These are phyloP conservation scores for Penicillium glabrum DNA, from an alignment of 2,329 filamentous ascomycete species.

Conservation along the genomic window DNA sequence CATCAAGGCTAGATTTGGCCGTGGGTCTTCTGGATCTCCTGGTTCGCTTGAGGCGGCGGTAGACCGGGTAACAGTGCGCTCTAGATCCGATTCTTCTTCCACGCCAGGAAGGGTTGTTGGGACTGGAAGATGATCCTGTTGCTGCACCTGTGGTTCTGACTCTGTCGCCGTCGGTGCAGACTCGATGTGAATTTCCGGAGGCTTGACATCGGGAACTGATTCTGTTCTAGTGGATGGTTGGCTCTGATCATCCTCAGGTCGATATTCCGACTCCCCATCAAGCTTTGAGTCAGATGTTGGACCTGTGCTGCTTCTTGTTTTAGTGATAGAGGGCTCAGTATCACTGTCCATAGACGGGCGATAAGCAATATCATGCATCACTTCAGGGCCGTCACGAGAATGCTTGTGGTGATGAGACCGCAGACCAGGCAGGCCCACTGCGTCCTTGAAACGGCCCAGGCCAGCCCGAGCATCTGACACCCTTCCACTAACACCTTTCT, in stretches of 20 bases:
- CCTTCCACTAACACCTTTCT: conserved; percentile 76
- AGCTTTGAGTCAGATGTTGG: conserved; percentile 17
- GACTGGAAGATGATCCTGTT: conserved; percentile 7
- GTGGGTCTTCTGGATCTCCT: conserved; percentile 19
- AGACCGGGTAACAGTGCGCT: conserved; percentile 29
- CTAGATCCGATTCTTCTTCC: conserved; percentile 31
- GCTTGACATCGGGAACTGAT: conserved; percentile 16
- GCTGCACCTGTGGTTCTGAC: conserved; percentile 17
- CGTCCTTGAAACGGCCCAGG: conserved; percentile 81
- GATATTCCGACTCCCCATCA: conserved; percentile 18
- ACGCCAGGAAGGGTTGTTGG: conserved; percentile 16
- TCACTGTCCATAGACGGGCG: conserved; percentile 31
- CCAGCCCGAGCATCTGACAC: conserved; percentile 80
- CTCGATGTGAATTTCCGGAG: conserved; percentile 37
- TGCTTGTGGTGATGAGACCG: conserved; percentile 43
- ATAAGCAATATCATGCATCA: conserved; percentile 30
- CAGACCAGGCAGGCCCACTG: conserved; percentile 58
- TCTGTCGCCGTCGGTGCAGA: conserved; percentile 21
- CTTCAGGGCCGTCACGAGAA: conserved; percentile 35
- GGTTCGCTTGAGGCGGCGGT: conserved; percentile 30
- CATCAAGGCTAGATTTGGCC: conserved; percentile 27
- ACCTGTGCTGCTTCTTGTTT: conserved; percentile 14
- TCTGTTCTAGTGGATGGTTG: conserved; percentile 7
- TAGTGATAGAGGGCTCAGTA: conserved; percentile 17
- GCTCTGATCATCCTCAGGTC: conserved; percentile 13